phyloP scores from a whole-genome alignment of 129 eudicot species.

The Daucus carota region DNA sequence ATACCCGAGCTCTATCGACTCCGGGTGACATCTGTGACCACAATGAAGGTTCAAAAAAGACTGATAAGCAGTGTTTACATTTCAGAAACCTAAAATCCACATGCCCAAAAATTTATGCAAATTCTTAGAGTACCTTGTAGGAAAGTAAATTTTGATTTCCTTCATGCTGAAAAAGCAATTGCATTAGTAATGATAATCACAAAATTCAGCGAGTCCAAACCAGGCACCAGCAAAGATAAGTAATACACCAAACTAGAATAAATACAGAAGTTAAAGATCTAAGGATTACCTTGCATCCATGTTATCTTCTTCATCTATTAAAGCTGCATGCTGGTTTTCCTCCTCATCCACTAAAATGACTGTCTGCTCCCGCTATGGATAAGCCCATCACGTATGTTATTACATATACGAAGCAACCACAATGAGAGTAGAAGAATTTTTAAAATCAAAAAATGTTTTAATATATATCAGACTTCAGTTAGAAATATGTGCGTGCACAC shows the following conservation, averaged over 20 bases:
- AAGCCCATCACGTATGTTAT: background rate
- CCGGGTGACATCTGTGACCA: slow-evolving; percentile 53
- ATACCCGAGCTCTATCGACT: slow-evolving; percentile 50
- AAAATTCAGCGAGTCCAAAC: background rate
- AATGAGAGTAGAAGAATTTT: background rate
- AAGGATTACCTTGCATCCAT: slow-evolving; percentile 34
- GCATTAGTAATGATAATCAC: slow-evolving; percentile 3
- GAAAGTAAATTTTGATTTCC: slow-evolving; percentile 49
- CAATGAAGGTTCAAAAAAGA: background rate
- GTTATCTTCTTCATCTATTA: slow-evolving; percentile 19
- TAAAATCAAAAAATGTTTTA: background rate
- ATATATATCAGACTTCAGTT: background rate
- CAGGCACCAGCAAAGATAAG: background rate
- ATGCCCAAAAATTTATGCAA: background rate
- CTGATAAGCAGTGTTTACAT: background rate
- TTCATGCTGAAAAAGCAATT: slow-evolving; percentile 36
- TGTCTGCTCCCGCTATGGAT: slow-evolving; percentile 4
- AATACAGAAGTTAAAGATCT: background rate
- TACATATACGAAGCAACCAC: background rate
- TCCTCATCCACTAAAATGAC: slow-evolving; percentile 71
- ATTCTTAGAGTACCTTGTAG: slow-evolving; percentile 57
- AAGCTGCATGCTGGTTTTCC: slow-evolving; percentile 31
- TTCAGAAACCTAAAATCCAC: background rate
- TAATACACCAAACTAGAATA: background rate
- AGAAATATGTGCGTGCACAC: background rate